Evolutionary conservation across 106 monocot species (phyloP).

Genomic region (Amphibolis antarctica): DNA sequence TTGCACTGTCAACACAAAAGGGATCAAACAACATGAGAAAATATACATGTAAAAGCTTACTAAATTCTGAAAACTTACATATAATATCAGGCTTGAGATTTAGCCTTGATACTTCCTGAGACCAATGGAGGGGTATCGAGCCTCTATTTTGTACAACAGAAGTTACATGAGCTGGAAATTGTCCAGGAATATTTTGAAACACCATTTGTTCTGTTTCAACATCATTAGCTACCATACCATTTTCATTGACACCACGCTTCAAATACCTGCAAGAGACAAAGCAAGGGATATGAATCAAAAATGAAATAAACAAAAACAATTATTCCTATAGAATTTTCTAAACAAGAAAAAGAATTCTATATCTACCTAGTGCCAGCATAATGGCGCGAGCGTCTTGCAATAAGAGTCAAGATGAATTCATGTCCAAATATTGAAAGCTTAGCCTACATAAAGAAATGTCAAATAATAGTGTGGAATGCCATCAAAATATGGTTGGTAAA

Average conservation of each 20-base stretch:
- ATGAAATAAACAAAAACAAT: not conserved
- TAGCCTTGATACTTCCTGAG: slow-evolving; percentile 79
- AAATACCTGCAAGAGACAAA: slow-evolving; percentile 13
- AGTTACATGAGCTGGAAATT: slow-evolving; percentile 50
- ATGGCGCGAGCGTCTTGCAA: slow-evolving; percentile 88
- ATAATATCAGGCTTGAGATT: slow-evolving; percentile 94
- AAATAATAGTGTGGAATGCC: no score
- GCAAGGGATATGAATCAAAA: not conserved
- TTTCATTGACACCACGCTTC: slow-evolving; percentile 89
- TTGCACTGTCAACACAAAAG: slow-evolving; percentile 47
- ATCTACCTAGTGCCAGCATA: slow-evolving; percentile 92
- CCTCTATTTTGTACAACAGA: slow-evolving; percentile 96
- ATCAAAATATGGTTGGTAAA: no score
- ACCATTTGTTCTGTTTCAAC: slow-evolving; percentile 98
- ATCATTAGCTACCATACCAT: slow-evolving; percentile 97
- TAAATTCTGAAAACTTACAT: slow-evolving; percentile 35
- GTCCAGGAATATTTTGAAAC: slow-evolving; percentile 45
- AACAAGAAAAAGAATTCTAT: not conserved
- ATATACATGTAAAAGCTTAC: not conserved
- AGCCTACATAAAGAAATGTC: slow-evolving; percentile 21
- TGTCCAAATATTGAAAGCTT: slow-evolving; percentile 67
- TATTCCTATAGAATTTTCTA: no score
- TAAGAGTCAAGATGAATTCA: slow-evolving; percentile 77
- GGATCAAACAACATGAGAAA: not conserved
- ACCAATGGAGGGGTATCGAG: slow-evolving; percentile 96